Evolutionary conservation across 2,329 filamentous ascomycete species (phyloP), one percentile per base, ranked within the genome.

Genomic region (Hypoxylon rubiginosum): DNA sequence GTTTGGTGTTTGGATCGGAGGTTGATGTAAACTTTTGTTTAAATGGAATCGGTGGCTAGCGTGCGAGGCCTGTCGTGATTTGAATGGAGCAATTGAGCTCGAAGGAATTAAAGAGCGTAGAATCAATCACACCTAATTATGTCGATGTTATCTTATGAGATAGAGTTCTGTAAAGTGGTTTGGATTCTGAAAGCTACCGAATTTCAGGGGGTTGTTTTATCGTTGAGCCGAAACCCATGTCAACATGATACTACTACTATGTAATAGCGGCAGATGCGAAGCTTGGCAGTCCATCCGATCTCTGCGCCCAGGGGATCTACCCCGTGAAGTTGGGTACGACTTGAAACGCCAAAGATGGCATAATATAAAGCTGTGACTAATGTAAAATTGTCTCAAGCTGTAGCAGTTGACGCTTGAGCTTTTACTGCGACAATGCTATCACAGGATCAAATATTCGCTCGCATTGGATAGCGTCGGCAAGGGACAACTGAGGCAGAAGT

Each of bases 21-120:
- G 68, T 10, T 78, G 77, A 1, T 80, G 79, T 64, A 71, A 76
- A 41, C 50, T 82, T 48, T 75, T 75, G n/a, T 81, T 82, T 56
- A 64, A 67, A 39, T 82, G 80, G 77, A 66, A 75, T 51, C 69
- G 78, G 62, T 70, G 68, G 51, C 17, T 32, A 34, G 28, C 24
- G 11, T 10, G 10, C 9, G 30, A 24, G 28, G 4, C 15, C 39
- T 15, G n/a, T 43, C 13, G 15, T 36, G 13, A 4, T 36, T 10
- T 36, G 10, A 36, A 9, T 13, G 10, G 11, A 36, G 13, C 10
- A 15, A 11, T 15, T 36, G 34, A 36, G 34, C 34, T 36, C 15
- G 34, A 36, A 36, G 34, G 11, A 10, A 15, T 36, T 15, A 36
- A 13, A 36, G 34, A 36, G 34, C 28, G 5, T 13, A 36, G 8